Percentiles rank a stretch among this genome's conserved stretches.
Conservation (phyloP, 2,329 filamentous ascomycete genomes). For the Stagonosporopsis vannaccii region DNA sequence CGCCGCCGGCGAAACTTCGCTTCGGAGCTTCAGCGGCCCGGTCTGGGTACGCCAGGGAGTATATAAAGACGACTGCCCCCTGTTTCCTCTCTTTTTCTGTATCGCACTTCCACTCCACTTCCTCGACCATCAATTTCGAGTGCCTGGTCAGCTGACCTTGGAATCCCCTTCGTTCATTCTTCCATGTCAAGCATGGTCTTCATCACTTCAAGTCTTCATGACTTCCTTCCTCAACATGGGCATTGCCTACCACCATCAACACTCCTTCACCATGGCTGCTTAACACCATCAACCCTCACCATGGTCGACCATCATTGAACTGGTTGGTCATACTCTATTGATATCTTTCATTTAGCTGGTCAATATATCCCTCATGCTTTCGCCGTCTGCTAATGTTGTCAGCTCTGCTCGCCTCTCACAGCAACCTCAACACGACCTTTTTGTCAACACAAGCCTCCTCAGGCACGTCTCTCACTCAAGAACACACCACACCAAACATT, state of each 20-base stretch:
- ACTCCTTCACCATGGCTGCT: constrained; percentile 5
- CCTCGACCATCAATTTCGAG: neutral
- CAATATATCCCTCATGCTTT: neutral
- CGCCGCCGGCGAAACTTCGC: neutral
- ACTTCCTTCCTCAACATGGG: constrained; percentile 1
- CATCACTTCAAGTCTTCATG: constrained; percentile 6
- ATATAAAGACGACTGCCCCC: neutral
- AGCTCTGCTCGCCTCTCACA: constrained; percentile 1
- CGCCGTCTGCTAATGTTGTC: neutral
- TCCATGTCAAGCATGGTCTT: neutral
- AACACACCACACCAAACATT: too few species aligned
- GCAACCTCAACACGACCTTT: neutral
- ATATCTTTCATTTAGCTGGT: neutral
- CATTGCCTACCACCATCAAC: neutral
- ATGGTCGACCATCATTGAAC: neutral
- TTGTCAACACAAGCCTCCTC: neutral
- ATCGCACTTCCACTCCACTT: neutral
- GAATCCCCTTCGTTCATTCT: neutral
- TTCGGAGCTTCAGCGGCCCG: neutral
- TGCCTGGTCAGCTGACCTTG: neutral
- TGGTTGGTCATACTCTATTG: neutral
- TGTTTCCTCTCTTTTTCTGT: neutral
- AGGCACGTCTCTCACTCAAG: neutral
- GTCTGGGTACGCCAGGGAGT: neutral
- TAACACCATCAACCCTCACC: neutral